These are phyloP conservation scores for Xylariales sp. DNA, from an alignment of 2,329 filamentous ascomycete species.

Conservation along the genomic window DNA sequence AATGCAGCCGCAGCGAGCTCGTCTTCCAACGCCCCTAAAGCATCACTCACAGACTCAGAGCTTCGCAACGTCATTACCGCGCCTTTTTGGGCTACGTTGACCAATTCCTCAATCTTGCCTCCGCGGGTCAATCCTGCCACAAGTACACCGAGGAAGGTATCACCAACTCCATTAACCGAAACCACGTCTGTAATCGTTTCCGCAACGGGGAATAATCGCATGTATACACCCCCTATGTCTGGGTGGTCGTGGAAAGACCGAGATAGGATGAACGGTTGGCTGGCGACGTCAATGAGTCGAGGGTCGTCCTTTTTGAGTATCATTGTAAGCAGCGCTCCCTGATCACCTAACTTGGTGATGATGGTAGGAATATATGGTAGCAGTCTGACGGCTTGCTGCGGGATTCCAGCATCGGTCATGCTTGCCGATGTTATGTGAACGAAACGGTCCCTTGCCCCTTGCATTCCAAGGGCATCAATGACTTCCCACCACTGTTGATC, in stretches of 20 bases:
- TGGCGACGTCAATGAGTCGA: conserved; percentile 57
- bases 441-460: conserved; percentile 68
- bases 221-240: conserved; percentile 73
- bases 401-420: conserved; percentile 75
- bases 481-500: conserved; percentile 70
- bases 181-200: conserved; percentile 67
- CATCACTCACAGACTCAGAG: conserved; percentile 64
- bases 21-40: conserved; percentile 41
- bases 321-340: conserved; percentile 72
- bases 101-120: conserved; percentile 52
- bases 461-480: conserved; percentile 75
- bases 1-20: conserved; percentile 25
- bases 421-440: conserved; percentile 59
- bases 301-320: conserved; percentile 65
- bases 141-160: conserved; percentile 83
- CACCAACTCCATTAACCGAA: conserved; percentile 91
- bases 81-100: conserved; percentile 78
- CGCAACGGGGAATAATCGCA: conserved; percentile 65
- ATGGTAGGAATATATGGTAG: conserved; percentile 85
- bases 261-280: conserved; percentile 67
- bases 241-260: conserved; percentile 50
- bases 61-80: conserved; percentile 76
- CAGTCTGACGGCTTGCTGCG: conserved; percentile 78
- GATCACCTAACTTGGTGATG: conserved; percentile 73
- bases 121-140: conserved; percentile 70